Evolutionary conservation across 345 rosid species (phyloP).

Genomic region (Sapria himalayana): DNA sequence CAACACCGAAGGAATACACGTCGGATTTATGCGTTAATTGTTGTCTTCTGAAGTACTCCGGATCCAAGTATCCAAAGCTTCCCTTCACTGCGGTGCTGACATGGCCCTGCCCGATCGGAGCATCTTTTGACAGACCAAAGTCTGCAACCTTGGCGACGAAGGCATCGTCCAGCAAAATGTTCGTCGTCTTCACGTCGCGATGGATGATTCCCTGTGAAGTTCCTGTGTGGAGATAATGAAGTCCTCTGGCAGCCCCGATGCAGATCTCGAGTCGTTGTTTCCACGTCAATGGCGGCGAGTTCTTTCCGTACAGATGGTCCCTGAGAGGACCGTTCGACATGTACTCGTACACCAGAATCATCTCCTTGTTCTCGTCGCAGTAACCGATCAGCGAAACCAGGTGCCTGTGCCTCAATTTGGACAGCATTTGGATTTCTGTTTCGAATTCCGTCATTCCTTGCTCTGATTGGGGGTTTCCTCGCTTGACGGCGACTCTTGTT

Average conservation of each 20-base stretch:
- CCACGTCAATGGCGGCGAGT: conserved; percentile 45
- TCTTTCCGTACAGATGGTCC: conserved; percentile 58
- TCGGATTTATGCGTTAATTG: conserved; percentile 45
- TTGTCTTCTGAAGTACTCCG: conserved; percentile 47
- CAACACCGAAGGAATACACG: conserved; percentile 54
- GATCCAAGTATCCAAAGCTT: conserved; percentile 41
- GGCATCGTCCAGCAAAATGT: conserved; percentile 52
- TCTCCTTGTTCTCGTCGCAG: conserved; percentile 56
- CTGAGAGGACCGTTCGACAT: conserved; percentile 68
- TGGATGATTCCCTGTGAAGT: conserved; percentile 87
- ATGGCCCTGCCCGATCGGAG: conserved; percentile 48
- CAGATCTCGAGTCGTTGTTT: conserved; percentile 58
- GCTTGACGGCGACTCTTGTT: conserved; percentile 57
- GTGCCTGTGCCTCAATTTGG: conserved; percentile 72
- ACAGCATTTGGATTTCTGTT: conserved; percentile 73
- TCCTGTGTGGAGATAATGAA: conserved; percentile 68
- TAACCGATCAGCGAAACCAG: conserved; percentile 67
- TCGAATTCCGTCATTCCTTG: conserved; percentile 74
- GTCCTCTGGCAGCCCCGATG: conserved; percentile 67
- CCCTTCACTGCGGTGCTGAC: conserved; percentile 47
- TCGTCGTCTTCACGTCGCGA: conserved; percentile 69
- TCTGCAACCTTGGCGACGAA: conserved; percentile 74
- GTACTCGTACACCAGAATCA: conserved; percentile 69
- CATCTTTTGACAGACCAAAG: conserved; percentile 66
- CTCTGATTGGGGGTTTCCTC: conserved; percentile 79